Percentiles rank a stretch among this genome's conserved stretches.
phyloP scores from a whole-genome alignment of 768 basidiomycete genomes.

The Kwoniella botswanensis region DNA sequence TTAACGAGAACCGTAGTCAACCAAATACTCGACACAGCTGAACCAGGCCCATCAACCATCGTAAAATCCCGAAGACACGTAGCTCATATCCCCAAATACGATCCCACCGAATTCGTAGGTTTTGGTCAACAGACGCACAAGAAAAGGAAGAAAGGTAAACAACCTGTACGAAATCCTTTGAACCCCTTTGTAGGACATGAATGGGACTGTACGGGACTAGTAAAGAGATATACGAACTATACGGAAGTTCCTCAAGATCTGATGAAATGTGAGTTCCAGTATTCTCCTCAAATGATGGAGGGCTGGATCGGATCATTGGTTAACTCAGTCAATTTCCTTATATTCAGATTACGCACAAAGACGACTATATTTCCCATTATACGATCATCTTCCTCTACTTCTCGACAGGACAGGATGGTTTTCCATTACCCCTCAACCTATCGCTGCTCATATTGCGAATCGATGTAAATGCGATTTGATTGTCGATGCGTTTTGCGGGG shows the following conservation, averaged over 20 bases:
- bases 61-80: neutral
- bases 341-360: constrained; percentile 91
- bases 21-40: too few species aligned
- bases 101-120: neutral
- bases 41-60: neutral
- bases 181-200: constrained; percentile 40
- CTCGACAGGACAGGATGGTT: constrained; percentile 98
- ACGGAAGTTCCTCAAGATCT: constrained; percentile 77
- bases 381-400: constrained; percentile 78
- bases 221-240: constrained; percentile 69
- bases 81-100: neutral
- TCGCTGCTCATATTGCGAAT: constrained; percentile 92
- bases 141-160: constrained; percentile 23
- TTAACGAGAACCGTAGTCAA: neutral
- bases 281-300: too few species aligned
- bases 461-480: constrained; percentile 65
- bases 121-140: neutral
- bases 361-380: constrained; percentile 74
- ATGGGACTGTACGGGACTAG: constrained; percentile 73
- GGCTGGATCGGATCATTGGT: too few species aligned
- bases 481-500: constrained; percentile 90
- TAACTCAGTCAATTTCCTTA: too few species aligned
- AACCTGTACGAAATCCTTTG: constrained; percentile 1
- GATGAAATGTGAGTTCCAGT: constrained; percentile 85
- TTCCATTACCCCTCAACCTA: constrained; percentile 88